Base-by-base conservation (phyloP, 352 stramenopile species). In the Thalassiosira sp. region DNA sequence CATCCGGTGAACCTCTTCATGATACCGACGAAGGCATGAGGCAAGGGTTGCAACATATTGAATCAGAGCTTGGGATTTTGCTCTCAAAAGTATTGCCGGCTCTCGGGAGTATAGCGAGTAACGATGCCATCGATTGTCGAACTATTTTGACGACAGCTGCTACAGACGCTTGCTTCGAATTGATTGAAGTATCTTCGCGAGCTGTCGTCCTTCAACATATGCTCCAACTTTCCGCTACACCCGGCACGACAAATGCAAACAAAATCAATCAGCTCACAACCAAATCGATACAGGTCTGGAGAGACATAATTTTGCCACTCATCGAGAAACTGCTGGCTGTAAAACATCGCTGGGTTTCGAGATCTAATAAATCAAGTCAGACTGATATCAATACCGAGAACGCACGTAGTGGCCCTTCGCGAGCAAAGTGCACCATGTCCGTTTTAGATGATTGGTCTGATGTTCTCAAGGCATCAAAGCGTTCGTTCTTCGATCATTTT, bases 161-260 rank as follows among this genome's bases (percentile, higher is more conserved):
- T 27, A 28, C 53, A 3, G 69, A 78, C 49, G 59, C 69, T 46
- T 72, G 35, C 42, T 78, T 72, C 37, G 69, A 78, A 62, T 66
- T 78, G 69, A 66, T 78, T 43, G 69, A 78, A 43, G n/a, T 54
- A 35, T 72, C 56, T n/a, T 40, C 69, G 24, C 65, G 59, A 45
- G 43, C 40, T 13, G 15, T 37, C 28, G 25, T 51, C 3, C 16
- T 56, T 24, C 22, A 33, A 52, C 11, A 66, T 24, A 59, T 58
- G 13, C 20, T 20, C 25, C 54, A 49, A 24, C 3, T 24, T 35
- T 54, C 24, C 0, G 13, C 1, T 15, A 13, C 20, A 7, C 3
- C 40, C 2, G 28, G 11, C 10, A 25, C 11, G 1, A 24, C 20
- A 5, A 13, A 31, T 35, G 11, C 1, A 10, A n/a, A 43, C 15